Conservation (phyloP, 1,284 basidiomycete species). For the Pseudozyma sp. region DNA sequence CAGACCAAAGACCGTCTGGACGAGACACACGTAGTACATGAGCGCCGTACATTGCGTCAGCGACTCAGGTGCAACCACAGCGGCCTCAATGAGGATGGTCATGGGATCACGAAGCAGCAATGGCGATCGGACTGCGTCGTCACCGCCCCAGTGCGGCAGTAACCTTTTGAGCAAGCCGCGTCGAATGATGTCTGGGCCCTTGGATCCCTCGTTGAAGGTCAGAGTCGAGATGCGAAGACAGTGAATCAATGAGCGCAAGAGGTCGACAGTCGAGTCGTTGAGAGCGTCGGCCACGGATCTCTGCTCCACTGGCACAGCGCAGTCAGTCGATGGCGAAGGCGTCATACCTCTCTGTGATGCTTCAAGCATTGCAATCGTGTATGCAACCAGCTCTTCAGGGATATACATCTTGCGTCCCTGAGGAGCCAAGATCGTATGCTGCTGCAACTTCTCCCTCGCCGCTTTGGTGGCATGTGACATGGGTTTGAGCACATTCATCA, state of each 20-base stretch:
- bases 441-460: constrained; percentile 50
- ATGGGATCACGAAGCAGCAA: constrained; percentile 65
- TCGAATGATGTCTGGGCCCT: constrained; percentile 53
- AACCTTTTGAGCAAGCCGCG: constrained; percentile 65
- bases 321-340: constrained; percentile 44
- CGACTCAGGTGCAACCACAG: constrained; percentile 58
- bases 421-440: constrained; percentile 61
- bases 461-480: constrained; percentile 53
- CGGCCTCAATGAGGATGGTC: constrained; percentile 65
- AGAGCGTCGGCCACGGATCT: constrained; percentile 52
- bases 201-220: constrained; percentile 39
- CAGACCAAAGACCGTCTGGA: constrained; percentile 66
- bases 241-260: constrained; percentile 60
- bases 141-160: constrained; percentile 66
- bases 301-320: constrained; percentile 28
- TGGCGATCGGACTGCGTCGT: constrained; percentile 63
- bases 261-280: constrained; percentile 48
- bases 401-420: constrained; percentile 62
- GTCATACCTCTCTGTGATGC: constrained; percentile 59
- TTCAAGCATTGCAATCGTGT: constrained; percentile 67
- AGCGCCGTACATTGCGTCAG: constrained; percentile 65
- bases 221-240: constrained; percentile 49
- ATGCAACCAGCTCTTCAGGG: constrained; percentile 66
- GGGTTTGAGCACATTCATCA: constrained; percentile 61
- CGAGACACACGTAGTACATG: constrained; percentile 66